A percentile compares a stretch with the other conserved stretches of the same genome.
Conservation (phyloP, 257 asterid species). For the Forsythia viridissima region DNA sequence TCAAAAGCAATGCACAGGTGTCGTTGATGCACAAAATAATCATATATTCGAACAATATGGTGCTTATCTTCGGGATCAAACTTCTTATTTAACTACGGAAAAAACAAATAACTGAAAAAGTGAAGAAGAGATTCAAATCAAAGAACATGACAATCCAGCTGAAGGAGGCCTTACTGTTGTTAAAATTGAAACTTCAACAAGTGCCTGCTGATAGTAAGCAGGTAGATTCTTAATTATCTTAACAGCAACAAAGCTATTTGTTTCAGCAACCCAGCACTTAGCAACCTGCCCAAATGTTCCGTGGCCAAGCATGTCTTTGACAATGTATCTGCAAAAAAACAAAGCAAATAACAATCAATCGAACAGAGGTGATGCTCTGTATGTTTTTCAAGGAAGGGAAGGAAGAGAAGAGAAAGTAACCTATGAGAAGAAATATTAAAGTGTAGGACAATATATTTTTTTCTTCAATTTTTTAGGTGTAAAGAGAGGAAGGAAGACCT, state of each 20-base stretch:
- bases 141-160: constrained; percentile 27
- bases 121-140: constrained; percentile 23
- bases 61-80: constrained; percentile 99
- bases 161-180: constrained; percentile 60
- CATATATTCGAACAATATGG: constrained; percentile 95
- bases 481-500: background rate
- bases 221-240: constrained; percentile 95
- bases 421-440: constrained; percentile 2
- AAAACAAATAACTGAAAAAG: constrained; percentile 24
- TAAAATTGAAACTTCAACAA: constrained; percentile 96
- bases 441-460: background rate
- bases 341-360: constrained; percentile 29
- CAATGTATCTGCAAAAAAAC: constrained; percentile 68
- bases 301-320: constrained; percentile 94
- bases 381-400: constrained; percentile 23
- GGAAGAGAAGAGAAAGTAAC: constrained; percentile 16
- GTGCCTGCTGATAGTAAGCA: constrained; percentile 98
- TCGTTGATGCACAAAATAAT: constrained; percentile 79
- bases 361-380: background rate
- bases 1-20: constrained; percentile 97
- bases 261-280: constrained; percentile 92
- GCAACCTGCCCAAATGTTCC: constrained; percentile 99
- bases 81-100: constrained; percentile 79
- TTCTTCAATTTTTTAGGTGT: background rate
- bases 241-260: constrained; percentile 78